phyloP scores from a whole-genome alignment of 441 rosid species.

The Bruguiera hainesii region DNA sequence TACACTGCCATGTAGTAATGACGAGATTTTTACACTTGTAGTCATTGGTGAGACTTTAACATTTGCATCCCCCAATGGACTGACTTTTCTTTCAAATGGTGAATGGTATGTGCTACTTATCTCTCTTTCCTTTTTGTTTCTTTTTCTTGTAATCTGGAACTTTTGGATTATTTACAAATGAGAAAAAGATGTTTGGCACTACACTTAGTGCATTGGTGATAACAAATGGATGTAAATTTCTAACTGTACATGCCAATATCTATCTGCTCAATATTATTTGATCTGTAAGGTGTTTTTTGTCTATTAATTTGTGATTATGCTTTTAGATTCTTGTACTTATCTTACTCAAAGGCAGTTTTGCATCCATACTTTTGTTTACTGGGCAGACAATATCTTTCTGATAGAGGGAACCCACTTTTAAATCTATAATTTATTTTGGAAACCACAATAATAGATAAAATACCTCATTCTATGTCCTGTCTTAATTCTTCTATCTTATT shows the following conservation, averaged over 20 bases:
- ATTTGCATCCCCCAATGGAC: slow-evolving; percentile 63
- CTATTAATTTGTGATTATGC: too few relatives aligned
- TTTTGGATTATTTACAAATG: not conserved
- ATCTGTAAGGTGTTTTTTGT: too few relatives aligned
- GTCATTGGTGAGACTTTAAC: slow-evolving; percentile 97
- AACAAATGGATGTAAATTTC: too few relatives aligned
- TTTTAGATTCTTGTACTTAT: too few relatives aligned
- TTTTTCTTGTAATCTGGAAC: not conserved
- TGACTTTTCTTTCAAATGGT: slow-evolving; percentile 77
- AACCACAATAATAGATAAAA: not conserved
- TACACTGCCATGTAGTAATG: slow-evolving; percentile 3
- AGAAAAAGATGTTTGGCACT: not conserved
- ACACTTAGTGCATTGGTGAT: too few relatives aligned
- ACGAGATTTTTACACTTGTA: slow-evolving; percentile 34
- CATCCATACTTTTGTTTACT: too few relatives aligned
- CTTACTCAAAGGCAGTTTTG: too few relatives aligned
- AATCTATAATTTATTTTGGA: too few relatives aligned
- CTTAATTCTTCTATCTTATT: slow-evolving; percentile 21
- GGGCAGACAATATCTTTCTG: too few relatives aligned
- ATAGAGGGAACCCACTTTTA: too few relatives aligned
- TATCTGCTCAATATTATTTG: too few relatives aligned
- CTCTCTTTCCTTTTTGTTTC: not conserved
- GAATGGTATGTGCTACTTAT: slow-evolving; percentile 64
- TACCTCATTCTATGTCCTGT: slow-evolving; percentile 1
- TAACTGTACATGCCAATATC: too few relatives aligned